Evolutionary conservation across 805 yeast genomes (phyloP), one percentile per base, ranked within the genome.

Genomic region (Wickerhamiella bombiphila): DNA sequence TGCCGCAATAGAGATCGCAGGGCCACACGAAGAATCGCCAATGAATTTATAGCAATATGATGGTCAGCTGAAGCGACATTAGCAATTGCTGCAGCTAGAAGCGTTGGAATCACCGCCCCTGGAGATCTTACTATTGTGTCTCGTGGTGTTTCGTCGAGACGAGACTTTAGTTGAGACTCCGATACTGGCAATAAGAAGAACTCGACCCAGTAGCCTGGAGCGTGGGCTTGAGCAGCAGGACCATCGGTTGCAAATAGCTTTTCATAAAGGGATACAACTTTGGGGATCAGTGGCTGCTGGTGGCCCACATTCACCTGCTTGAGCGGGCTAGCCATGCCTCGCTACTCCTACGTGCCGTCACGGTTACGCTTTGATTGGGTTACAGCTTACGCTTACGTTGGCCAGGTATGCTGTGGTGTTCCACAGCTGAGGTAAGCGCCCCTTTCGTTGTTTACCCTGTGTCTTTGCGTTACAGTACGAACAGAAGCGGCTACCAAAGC

Each of bases 201-300:
- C 42, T 56, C 59, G 21, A 53, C 52, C 60, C 60, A 56, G 44
- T 40, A 54, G 11, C 59, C 60, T 6, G 55, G 55, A 1, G 31
- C 29, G 19, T 51, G 56, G 22, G 36, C 40, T 2, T 22, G n/a
- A n/a, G n/a, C n/a, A n/a, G n/a, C n/a, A n/a, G n/a, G n/a, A n/a
- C n/a, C n/a, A 13, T 22, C 34, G 11, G 5, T 13, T 5, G 28
- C 4, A 36, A 59, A 57, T 13, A 61, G 49, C 31, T 44, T 31
- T 17, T 55, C 57, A 37, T 61, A 61, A 9, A 61, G 42, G 2
- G 42, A 29, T 13, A 57, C 45, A 11, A 56, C 57, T 43, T 61
- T 61, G 16, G 64, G 63, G 40, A 46, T 46, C 38, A 17, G 35
- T 25, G 49, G 50, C 26, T 32, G 35, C 22, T 48, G 45, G 33